These are phyloP conservation scores for Aspergillus fumigatus DNA, from an alignment of 2,329 filamentous ascomycete species.

Conservation along the genomic window DNA sequence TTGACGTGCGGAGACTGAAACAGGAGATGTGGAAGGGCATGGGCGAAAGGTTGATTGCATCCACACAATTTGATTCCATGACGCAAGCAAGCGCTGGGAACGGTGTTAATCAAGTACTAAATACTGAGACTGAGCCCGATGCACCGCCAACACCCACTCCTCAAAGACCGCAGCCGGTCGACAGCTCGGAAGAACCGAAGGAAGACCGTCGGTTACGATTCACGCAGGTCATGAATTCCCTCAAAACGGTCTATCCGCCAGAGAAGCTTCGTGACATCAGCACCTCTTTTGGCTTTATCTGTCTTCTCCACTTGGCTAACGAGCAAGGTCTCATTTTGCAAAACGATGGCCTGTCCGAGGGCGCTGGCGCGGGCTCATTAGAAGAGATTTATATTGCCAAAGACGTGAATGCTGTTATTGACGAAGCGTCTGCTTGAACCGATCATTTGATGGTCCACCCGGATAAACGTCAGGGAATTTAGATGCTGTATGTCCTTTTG, in stretches of 20 bases:
- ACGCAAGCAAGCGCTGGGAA: constrained; percentile 23
- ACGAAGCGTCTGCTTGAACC: constrained; percentile 29
- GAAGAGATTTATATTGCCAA: constrained; percentile 44
- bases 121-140: constrained; percentile 21
- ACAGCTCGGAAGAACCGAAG: constrained; percentile 30
- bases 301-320: constrained; percentile 82
- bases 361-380: constrained; percentile 26
- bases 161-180: constrained; percentile 21
- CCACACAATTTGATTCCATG: constrained; percentile 29
- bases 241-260: constrained; percentile 81
- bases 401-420: constrained; percentile 37
- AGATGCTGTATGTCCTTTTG: constrained; percentile 4
- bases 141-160: constrained; percentile 34
- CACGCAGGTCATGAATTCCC: constrained; percentile 83
- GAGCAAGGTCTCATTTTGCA: constrained; percentile 82
- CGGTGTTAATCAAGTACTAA: constrained; percentile 7
- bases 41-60: constrained; percentile 42
- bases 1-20: constrained; percentile 60
- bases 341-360: constrained; percentile 46
- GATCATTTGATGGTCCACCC: constrained; percentile 1
- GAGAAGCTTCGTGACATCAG: constrained; percentile 89
- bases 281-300: constrained; percentile 90
- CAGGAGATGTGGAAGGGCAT: constrained; percentile 63
- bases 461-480: not conserved
- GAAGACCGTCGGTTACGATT: constrained; percentile 66